Conservation (phyloP, 371 early-diverging fungal genomes). For the Zopfochytrium polystomum region DNA sequence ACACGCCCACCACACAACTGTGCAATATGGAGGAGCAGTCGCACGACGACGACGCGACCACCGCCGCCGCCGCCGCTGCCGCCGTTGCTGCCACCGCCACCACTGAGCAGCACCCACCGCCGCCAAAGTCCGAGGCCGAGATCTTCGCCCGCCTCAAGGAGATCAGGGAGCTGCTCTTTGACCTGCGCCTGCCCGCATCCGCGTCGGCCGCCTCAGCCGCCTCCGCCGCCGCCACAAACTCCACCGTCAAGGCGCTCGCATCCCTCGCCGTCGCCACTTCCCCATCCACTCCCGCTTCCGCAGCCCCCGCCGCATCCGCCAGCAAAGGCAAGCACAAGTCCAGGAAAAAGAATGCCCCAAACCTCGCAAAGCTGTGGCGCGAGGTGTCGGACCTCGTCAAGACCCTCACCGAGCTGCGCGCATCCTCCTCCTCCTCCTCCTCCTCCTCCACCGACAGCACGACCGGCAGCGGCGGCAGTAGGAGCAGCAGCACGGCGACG, state of each 20-base stretch:
- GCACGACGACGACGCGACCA: neutral
- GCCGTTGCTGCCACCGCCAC: neutral
- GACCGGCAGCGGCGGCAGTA: neutral
- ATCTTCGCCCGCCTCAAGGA: neutral
- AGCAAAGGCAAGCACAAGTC: neutral
- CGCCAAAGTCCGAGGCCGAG: neutral
- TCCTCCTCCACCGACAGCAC: conserved; percentile 2
- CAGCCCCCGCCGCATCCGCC: neutral
- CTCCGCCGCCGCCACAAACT: neutral
- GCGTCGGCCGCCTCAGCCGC: neutral
- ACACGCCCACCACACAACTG: too few relatives aligned
- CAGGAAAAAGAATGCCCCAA: neutral
- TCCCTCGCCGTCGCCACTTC: neutral
- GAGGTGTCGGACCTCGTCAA: conserved; percentile 19
- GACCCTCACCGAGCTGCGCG: neutral
- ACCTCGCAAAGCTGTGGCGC: conserved; percentile 14
- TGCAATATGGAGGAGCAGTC: too few relatives aligned
- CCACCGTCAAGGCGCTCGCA: neutral
- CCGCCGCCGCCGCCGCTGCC: neutral
- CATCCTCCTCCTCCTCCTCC: neutral
- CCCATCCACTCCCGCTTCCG: neutral
- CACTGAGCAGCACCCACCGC: neutral
- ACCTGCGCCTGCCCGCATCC: neutral
- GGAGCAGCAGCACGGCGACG: neutral
- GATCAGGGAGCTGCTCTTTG: neutral